phyloP scores from a whole-genome alignment of 768 basidiomycete genomes.

The Gyrodon lividus region DNA sequence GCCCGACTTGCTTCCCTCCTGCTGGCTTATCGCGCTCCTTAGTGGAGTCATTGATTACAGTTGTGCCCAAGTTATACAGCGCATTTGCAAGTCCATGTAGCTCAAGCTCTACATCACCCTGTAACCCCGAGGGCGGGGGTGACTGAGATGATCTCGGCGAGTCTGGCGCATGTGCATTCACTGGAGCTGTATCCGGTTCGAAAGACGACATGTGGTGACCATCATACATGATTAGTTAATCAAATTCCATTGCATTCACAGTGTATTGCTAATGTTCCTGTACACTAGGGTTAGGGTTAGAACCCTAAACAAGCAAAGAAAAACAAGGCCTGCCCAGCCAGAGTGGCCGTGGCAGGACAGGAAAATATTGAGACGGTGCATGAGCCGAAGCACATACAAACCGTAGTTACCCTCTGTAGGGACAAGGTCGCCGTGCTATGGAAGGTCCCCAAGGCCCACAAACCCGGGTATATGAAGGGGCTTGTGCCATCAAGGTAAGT shows the following conservation, averaged over 20 bases:
- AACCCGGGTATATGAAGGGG: slow-evolving; percentile 49
- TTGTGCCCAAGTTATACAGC: slow-evolving; percentile 78
- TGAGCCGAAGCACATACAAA: slow-evolving; percentile 45
- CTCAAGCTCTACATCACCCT: slow-evolving; percentile 77
- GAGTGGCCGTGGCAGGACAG: slow-evolving; percentile 43
- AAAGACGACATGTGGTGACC: slow-evolving; percentile 13
- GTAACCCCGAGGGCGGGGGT: slow-evolving; percentile 62
- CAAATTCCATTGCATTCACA: no score
- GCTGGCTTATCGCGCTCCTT: slow-evolving; percentile 74
- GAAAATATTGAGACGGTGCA: slow-evolving; percentile 48
- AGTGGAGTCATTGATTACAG: slow-evolving; percentile 79
- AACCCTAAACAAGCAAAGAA: slow-evolving; percentile 19
- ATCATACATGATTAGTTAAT: no score
- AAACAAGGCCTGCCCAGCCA: slow-evolving; percentile 41
- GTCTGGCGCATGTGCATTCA: slow-evolving; percentile 27
- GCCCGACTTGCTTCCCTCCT: slow-evolving; percentile 74
- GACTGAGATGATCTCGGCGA: slow-evolving; percentile 76
- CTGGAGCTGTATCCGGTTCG: not conserved
- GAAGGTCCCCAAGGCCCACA: slow-evolving; percentile 49
- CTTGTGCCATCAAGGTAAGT: slow-evolving; percentile 60
- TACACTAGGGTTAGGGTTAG: slow-evolving; percentile 42
- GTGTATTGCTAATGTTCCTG: no score
- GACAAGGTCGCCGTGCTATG: slow-evolving; percentile 18
- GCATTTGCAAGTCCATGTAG: slow-evolving; percentile 74
- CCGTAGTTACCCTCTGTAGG: slow-evolving; percentile 36